Evolutionary conservation across 1,139 yeast genomes (phyloP), one percentile per base, ranked within the genome.

Genomic region (Kurtzmaniella natalensis): DNA sequence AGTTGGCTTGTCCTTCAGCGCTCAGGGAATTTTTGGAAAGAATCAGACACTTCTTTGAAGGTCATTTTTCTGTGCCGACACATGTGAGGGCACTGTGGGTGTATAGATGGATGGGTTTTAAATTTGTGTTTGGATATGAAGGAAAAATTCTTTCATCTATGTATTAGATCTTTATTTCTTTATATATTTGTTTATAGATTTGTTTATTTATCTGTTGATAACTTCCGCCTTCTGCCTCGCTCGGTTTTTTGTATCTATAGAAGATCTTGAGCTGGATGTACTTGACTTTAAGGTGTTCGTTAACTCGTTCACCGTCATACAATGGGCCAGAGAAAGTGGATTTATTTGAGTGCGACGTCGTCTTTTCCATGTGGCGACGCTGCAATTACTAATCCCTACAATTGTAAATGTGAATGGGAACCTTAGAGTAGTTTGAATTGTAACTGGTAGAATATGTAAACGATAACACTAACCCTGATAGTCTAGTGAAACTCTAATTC

Each of bases 21-120:
- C 58, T 57, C 54, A 70, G 79, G 85, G 94, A 82, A 82, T 83
- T 81, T 82, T 83, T 83, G 92, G 87, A 78, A 54, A 27, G 24
- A 33, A 41, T 36, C 38, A 36, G 57, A 50, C 53, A 53, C 63
- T 61, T 63, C 65, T 47, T 56, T 56, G 66, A 64, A 60, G 65
- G 57, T 36, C 48, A 42, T 37, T 43, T 32, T 32, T 35, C 36
- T 35, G 25, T 18, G 32, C 37, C n/a, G 24, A 20, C 17, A 11
- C 19, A 36, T 31, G 43, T 56, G 63, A 46, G 63, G 55, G 19
- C 64, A 59, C 46, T 44, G 49, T 38, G 26, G 30, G 30, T 40
- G 46, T 43, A 32, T 43, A 40, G 43, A 35, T 37, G 41, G 35
- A 31, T 16, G 31, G 20, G n/a, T n/a, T n/a, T n/a, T n/a, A n/a